Base-by-base conservation (phyloP, 768 basidiomycete genomes). In the Trametes sanguinea region DNA sequence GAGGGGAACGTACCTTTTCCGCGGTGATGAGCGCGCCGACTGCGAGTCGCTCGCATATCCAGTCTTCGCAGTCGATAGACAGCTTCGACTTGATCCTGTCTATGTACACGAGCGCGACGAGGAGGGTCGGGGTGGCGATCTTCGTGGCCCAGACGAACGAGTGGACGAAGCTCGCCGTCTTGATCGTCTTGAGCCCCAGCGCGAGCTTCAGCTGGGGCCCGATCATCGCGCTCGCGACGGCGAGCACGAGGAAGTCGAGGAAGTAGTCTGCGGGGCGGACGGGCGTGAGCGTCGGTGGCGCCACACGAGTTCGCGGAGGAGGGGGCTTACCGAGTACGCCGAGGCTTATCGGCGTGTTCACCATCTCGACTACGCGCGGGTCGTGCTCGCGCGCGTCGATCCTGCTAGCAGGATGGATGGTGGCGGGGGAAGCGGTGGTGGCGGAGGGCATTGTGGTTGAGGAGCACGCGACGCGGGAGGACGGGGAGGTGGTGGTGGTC, bases 11-110 rank as follows among this genome's bases (percentile, higher is more conserved):
- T 45, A 70, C 71, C 66, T 81, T 81, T 63, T 74, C 71, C 11
- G 79, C 78, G 45, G 72, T 69, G 55, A 78, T 77, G 48, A 81
- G 66, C 10, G 76, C 75, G n/a, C 77, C 78, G 32, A 81, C 67
- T 61, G 79, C 76, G 33, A 78, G 76, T 7, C 78, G 76, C 67
- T 79, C 77, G 57, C 78, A 74, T 17, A 77, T 75, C 65, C 65
- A 70, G 13, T 56, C 59, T 10, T 46, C 56, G 32, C 17, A 5
- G 57, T 58, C 59, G 35, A 63, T 53, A 14, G 52, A 55, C 29
- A 75, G 57, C 33, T 68, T 57, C 7, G 57, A 42, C 27, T 63
- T 48, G 29, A 70, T 55, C 14, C 71, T 57, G 22, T 68, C 60
- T 40, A 75, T 60, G 63, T 71, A 74, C 39, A 69, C 65, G 60